Evolutionary conservation across 371 early-diverging fungal genomes (phyloP), one percentile per base, ranked within the genome.

Genomic region (Syncephalastrum racemosum): DNA sequence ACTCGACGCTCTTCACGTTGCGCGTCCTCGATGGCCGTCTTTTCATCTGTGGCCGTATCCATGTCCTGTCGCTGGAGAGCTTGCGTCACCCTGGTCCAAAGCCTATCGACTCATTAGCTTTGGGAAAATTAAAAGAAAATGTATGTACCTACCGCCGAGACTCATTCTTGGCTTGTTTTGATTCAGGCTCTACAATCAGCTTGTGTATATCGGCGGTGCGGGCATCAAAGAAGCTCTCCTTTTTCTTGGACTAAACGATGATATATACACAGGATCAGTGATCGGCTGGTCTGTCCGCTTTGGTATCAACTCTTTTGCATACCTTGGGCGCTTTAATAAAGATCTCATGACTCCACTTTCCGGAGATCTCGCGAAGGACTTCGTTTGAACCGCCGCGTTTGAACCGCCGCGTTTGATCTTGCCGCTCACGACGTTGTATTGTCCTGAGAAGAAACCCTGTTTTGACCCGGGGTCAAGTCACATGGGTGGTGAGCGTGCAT

Each of bases 311-410:
- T 48, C 49, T 62, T 45, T 47, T 53, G 13, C 42, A 23, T 22
- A 64, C 59, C 48, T 58, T 57, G 40, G 53, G 60, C 7, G 40
- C 51, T 45, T 74, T 77, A 46, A 92, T 87, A 50, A 81, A 83
- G 20, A 91, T 77, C 41, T 78, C 80, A 8, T 88, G 87, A 13
- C 91, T 82, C 97, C 97, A 97, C 58, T 90, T 91, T 20, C 97
- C 97, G 12, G 78, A 70, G 49, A 97, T 80, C 13, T 91, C 90
- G 57, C 86, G 90, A 18, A 97, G 65, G 0, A 80, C 71, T 59
- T 95, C 90, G 39, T 84, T 85, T 8, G 91, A 88, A 22, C 90
- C 83, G 20, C 79, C 87, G 40, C 83, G 74, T 54, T 88, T 91
- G 64, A 97, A n/a, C n/a, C n/a, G 20, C 79, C 87, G 40, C 83